These are phyloP conservation scores for Schwanniomyces pseudopolymorphus DNA, from an alignment of 805 yeast species.

Conservation along the genomic window DNA sequence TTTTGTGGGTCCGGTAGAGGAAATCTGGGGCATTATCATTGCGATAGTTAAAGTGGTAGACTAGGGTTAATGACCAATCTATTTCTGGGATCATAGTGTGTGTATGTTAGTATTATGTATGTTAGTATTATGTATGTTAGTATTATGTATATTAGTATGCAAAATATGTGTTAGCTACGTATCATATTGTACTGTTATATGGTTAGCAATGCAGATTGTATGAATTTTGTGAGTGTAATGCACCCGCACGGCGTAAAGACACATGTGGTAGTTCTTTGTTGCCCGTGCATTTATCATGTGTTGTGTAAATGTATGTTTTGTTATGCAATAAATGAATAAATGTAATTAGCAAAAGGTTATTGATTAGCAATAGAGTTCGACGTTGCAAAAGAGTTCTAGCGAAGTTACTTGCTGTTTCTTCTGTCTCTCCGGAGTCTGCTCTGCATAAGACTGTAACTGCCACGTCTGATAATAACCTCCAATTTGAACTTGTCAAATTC, in stretches of 20 bases:
- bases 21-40: not conserved
- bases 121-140: not conserved
- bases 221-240: not conserved
- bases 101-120: not conserved
- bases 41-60: too few species aligned
- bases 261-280: not conserved
- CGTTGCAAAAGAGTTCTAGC: not conserved
- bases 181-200: not conserved
- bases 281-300: not conserved
- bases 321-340: not conserved
- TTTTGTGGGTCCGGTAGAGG: not conserved
- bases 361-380: not conserved
- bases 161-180: not conserved
- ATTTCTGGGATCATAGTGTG: not conserved
- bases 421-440: slow-evolving; percentile 62
- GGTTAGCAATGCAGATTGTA: not conserved
- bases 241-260: not conserved
- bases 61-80: too few species aligned
- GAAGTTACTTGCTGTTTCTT: slow-evolving; percentile 21
- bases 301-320: too few species aligned
- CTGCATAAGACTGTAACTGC: slow-evolving; percentile 79
- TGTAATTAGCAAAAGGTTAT: not conserved
- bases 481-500: slow-evolving; percentile 53
- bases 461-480: slow-evolving; percentile 76
- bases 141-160: not conserved